phyloP scores from a whole-genome alignment of 345 rosid species.

The Salix caprea region DNA sequence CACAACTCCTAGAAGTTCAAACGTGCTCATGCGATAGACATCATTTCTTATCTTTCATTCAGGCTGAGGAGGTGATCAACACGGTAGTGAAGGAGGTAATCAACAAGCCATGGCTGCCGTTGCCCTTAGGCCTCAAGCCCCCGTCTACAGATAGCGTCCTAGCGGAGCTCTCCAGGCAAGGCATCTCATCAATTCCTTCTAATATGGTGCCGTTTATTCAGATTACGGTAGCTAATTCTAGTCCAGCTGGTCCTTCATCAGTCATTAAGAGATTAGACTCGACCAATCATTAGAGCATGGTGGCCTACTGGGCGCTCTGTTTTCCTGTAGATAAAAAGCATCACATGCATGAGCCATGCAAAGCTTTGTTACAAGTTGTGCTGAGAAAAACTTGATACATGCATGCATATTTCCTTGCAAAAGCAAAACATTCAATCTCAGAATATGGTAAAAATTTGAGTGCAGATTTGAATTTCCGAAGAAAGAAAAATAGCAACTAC shows the following conservation, averaged over 20 bases:
- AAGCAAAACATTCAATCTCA: too few relatives aligned
- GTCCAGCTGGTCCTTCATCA: not conserved
- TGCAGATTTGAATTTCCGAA: too few relatives aligned
- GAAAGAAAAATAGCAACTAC: too few relatives aligned
- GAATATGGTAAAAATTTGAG: too few relatives aligned
- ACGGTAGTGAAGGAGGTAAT: slow-evolving; percentile 79
- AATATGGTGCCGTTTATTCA: slow-evolving; percentile 10
- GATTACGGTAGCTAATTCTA: not conserved
- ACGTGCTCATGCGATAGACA: too few relatives aligned
- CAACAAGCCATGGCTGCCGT: slow-evolving; percentile 84
- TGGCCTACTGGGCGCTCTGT: not conserved
- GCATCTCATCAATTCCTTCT: slow-evolving; percentile 49
- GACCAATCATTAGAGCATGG: not conserved
- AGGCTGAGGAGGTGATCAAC: slow-evolving; percentile 84
- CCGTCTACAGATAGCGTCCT: slow-evolving; percentile 75
- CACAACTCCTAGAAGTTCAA: not conserved
- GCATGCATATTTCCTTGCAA: too few relatives aligned
- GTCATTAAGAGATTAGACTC: not conserved
- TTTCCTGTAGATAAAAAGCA: not conserved
- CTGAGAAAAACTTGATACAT: too few relatives aligned
- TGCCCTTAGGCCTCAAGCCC: slow-evolving; percentile 84
- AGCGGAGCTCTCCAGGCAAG: slow-evolving; percentile 79
- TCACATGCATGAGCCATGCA: too few relatives aligned
- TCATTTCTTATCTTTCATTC: not conserved
- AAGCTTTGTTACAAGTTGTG: too few relatives aligned